A percentile compares a stretch with the other conserved stretches of the same genome.
Evolutionary conservation across 2,329 filamentous ascomycete species (phyloP).

Genomic region (Trichoderma hamatum): DNA sequence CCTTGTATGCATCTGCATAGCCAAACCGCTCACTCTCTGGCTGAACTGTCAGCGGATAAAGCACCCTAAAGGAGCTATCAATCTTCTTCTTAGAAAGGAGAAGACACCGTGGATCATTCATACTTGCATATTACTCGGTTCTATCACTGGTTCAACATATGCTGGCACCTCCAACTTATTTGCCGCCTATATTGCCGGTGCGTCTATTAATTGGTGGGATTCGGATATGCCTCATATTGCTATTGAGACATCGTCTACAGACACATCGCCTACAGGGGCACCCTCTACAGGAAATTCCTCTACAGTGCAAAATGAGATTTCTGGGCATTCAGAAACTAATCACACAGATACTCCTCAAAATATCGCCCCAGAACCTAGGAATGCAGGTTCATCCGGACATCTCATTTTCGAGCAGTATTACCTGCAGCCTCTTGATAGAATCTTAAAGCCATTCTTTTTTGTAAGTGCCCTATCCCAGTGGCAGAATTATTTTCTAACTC

Average conservation of each 20-base stretch:
- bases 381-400: conserved; percentile 38
- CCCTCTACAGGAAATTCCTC: not conserved
- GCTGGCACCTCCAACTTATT: conserved; percentile 66
- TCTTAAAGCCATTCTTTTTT: conserved; percentile 75
- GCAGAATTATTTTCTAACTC: not conserved
- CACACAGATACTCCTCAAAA: not conserved
- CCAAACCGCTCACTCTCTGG: conserved; percentile 45
- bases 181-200: conserved; percentile 65
- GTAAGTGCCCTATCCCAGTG: conserved; percentile 36
- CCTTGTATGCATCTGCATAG: conserved; percentile 49
- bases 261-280: not conserved
- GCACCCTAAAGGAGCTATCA: conserved; percentile 31
- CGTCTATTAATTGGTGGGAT: conserved; percentile 63
- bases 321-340: not conserved
- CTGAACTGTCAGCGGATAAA: conserved; percentile 40
- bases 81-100: conserved; percentile 34
- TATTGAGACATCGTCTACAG: not conserved
- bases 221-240: conserved; percentile 36
- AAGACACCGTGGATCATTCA: conserved; percentile 49
- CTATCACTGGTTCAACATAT: conserved; percentile 57
- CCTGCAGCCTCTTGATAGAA: conserved; percentile 45
- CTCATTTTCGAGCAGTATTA: conserved; percentile 36
- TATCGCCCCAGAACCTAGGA: not conserved
- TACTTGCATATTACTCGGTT: conserved; percentile 51
- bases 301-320: not conserved